Evolutionary conservation across 768 basidiomycete species (phyloP).

Genomic region (Chalciporus pseudorubinellus): DNA sequence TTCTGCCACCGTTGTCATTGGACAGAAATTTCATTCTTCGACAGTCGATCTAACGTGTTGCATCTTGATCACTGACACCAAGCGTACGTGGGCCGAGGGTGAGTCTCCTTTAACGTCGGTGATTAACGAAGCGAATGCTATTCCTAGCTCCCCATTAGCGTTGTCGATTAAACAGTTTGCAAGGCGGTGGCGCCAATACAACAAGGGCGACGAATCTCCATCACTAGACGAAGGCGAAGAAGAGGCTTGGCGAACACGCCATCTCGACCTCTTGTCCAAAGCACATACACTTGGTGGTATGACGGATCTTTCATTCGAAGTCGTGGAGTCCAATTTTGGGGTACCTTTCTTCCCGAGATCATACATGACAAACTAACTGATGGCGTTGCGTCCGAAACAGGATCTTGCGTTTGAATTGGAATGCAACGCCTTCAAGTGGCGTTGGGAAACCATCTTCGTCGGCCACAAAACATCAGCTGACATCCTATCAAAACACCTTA

Average conservation of each 20-base stretch:
- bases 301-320: conserved; percentile 54
- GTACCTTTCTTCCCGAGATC: conserved; percentile 35
- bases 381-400: conserved; percentile 36
- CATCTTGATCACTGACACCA: conserved; percentile 72
- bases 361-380: conserved; percentile 10
- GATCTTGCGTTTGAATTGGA: conserved; percentile 65
- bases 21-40: conserved; percentile 64
- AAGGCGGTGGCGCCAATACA: conserved; percentile 68
- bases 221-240: conserved; percentile 43
- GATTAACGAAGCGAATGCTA: conserved; percentile 21
- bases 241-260: conserved; percentile 57
- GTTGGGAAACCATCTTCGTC: conserved; percentile 70
- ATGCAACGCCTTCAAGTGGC: conserved; percentile 65
- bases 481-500: conserved; percentile 73
- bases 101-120: conserved; percentile 14
- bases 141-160: conserved; percentile 35
- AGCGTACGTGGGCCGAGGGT: conserved; percentile 76
- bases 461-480: conserved; percentile 67
- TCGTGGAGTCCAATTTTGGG: conserved; percentile 57
- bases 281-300: conserved; percentile 65
- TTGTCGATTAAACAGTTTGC: conserved; percentile 57
- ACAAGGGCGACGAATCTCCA: conserved; percentile 36
- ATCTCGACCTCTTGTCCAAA: conserved; percentile 52
- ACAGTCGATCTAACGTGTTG: conserved; percentile 55
- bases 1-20: conserved; percentile 6